Conservation (phyloP, 306 rosid species). For the Ochetophila trinervis region DNA sequence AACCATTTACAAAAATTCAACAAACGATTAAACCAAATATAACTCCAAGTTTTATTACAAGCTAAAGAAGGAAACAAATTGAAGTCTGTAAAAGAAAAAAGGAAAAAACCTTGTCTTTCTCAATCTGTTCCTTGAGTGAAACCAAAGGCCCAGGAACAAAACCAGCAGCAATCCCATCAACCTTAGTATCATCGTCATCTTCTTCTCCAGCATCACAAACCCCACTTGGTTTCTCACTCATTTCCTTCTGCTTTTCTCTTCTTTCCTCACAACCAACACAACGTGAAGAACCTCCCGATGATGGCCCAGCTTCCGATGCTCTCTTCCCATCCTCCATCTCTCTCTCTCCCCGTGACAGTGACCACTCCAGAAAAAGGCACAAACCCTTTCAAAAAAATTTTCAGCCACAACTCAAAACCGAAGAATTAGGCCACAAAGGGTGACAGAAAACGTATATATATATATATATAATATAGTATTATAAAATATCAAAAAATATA, state of each 20-base stretch:
- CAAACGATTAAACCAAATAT: conserved; percentile 1
- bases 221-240: conserved; percentile 35
- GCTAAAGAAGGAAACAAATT: background rate
- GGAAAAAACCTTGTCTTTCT: conserved; percentile 71
- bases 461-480: too few species aligned
- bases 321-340: conserved; percentile 65
- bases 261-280: conserved; percentile 33
- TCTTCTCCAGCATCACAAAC: conserved; percentile 35
- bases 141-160: conserved; percentile 85
- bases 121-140: conserved; percentile 95
- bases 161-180: conserved; percentile 26
- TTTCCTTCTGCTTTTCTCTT: conserved; percentile 29
- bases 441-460: background rate
- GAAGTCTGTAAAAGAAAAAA: background rate
- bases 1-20: background rate
- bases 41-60: conserved; percentile 20
- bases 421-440: background rate
- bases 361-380: background rate
- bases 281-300: conserved; percentile 44
- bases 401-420: conserved; percentile 5
- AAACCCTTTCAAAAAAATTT: background rate
- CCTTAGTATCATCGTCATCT: conserved; percentile 30
- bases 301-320: conserved; percentile 59
- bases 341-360: background rate
- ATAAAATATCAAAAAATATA: too few species aligned